Evolutionary conservation across 768 basidiomycete genomes (phyloP), one percentile per base, ranked within the genome.

Genomic region (Lyophyllum semitale): DNA sequence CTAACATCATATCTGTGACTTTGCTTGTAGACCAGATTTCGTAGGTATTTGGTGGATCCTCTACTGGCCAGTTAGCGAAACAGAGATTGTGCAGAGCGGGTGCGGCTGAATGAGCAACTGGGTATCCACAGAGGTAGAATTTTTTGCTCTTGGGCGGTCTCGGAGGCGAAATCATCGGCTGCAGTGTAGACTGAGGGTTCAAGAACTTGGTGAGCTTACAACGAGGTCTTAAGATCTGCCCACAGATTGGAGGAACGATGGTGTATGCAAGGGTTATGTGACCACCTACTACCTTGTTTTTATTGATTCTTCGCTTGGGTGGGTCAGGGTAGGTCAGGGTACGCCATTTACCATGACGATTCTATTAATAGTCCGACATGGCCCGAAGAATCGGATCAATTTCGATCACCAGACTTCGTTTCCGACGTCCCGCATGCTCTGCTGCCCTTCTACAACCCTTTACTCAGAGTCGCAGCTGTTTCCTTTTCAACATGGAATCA

Each of bases 81-180:
- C 63, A 68, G 40, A 60, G 48, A 51, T 70, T 73, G 61, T 73
- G 71, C 11, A 74, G 48, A 2, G 66, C 49, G 2, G 71, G 73
- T 11, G 70, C 65, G 0, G 65, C 66, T 42, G 71, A 72, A 51
- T 73, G 72, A 38, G 71, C 68, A 45, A 74, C 63, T 8, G 73
- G 73, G 53, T 66, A 73, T 1, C 71, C 73, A 55, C 70, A 73
- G 20, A 74, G 65, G 46, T 66, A 62, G 57, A 65, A 63, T 26
- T 51, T 66, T 53, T 59, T 59, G 32, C 54, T 47, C 13, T 38
- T 35, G 35, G 58, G 54, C 6, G 50, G 46, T 33, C 25, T 25
- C 20, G 35, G 20, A 23, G 23, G 13, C 23, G 43, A 17, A 15
- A 4, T 35, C 48, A 54, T 54, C 8, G 25, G 27, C 17, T 8